Evolutionary conservation across 225 moss, liverwort and hornwort species (phyloP).

Genomic region (Anthoceros angustus): DNA sequence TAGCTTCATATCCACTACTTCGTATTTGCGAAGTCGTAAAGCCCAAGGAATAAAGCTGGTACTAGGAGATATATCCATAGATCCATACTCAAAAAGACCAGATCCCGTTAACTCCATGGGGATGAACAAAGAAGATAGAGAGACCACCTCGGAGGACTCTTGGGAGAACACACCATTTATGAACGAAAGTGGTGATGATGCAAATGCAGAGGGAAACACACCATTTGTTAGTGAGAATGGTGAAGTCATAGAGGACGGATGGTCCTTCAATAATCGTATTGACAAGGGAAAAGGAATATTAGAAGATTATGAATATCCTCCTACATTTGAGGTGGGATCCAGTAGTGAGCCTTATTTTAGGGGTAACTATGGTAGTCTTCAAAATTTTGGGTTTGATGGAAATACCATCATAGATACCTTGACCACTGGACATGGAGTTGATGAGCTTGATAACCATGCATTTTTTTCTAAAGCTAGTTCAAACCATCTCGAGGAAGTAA

Average conservation of each 20-base stretch:
- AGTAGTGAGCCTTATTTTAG: background rate
- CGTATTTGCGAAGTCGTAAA: background rate
- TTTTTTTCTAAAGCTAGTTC: background rate
- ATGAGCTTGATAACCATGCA: background rate
- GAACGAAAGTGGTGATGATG: background rate
- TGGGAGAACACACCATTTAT: background rate
- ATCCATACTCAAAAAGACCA: background rate
- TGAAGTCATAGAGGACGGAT: too few relatives aligned
- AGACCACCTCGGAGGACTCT: background rate
- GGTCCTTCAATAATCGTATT: too few relatives aligned
- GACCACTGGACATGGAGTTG: background rate
- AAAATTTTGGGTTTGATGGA: background rate
- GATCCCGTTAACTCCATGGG: background rate
- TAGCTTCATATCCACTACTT: slow-evolving; percentile 1
- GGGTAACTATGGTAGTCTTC: background rate
- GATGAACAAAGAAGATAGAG: background rate
- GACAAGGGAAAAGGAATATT: background rate
- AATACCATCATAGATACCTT: background rate
- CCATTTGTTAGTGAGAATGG: background rate
- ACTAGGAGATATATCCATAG: background rate
- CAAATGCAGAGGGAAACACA: background rate
- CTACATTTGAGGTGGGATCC: background rate
- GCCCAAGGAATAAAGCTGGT: background rate
- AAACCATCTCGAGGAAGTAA: too few relatives aligned
- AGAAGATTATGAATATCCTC: background rate